phyloP scores from a whole-genome alignment of 352 stramenopile species.

The Proteromonas lacertae region DNA sequence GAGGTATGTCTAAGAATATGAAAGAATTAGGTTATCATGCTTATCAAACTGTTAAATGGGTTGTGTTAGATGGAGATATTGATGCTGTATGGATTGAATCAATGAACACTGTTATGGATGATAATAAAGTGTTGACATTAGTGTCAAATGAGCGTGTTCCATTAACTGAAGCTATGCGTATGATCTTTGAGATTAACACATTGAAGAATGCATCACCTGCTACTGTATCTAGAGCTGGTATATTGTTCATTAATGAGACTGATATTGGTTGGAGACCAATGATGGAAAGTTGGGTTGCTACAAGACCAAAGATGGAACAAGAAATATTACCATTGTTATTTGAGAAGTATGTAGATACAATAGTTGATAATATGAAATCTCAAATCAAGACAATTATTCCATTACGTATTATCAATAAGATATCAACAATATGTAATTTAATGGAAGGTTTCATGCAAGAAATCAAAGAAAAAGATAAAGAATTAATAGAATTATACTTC shows the following conservation, averaged over 20 bases:
- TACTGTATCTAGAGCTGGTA: constrained; percentile 12
- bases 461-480: constrained; percentile 46
- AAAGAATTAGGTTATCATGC: constrained; percentile 25
- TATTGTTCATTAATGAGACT: constrained; percentile 10
- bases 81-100: constrained; percentile 15
- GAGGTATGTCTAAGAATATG: constrained; percentile 16
- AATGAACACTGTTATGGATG: constrained; percentile 33
- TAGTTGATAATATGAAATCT: constrained; percentile 21
- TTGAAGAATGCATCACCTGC: constrained; percentile 11
- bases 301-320: constrained; percentile 6
- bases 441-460: constrained; percentile 56
- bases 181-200: constrained; percentile 14
- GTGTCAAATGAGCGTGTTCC: constrained; percentile 44
- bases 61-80: constrained; percentile 18
- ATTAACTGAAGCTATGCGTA: constrained; percentile 17
- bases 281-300: constrained; percentile 11
- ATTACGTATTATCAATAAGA: constrained; percentile 22
- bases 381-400: constrained; percentile 22
- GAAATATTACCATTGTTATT: constrained; percentile 29
- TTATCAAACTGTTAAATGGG: constrained; percentile 28
- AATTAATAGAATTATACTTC: constrained; percentile 73
- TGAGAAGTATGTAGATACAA: constrained; percentile 21
- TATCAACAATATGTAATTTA: constrained; percentile 73
- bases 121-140: constrained; percentile 50
- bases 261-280: constrained; percentile 17